These are phyloP conservation scores for Penicillium ochrochloron DNA, from an alignment of 495 filamentous ascomycete species.

Conservation along the genomic window DNA sequence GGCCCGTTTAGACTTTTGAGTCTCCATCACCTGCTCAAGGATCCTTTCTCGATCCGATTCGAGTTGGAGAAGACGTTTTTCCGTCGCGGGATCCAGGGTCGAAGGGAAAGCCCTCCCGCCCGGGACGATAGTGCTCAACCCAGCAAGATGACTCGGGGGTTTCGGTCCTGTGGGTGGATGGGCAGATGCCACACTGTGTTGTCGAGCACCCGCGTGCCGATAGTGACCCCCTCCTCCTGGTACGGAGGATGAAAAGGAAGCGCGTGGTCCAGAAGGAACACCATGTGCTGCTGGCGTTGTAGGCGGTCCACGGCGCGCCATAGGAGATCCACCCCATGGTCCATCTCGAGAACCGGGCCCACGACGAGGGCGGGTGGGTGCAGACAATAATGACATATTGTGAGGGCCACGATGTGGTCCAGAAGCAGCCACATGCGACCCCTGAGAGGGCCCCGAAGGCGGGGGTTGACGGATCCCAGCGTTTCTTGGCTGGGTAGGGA, in stretches of 20 bases:
- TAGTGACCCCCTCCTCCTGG: constrained; percentile 35
- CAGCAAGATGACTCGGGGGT: constrained; percentile 56
- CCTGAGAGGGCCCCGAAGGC: constrained; percentile 53
- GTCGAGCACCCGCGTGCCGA: constrained; percentile 50
- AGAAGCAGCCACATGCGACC: constrained; percentile 49
- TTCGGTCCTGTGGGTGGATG: constrained; percentile 57
- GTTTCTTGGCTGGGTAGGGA: constrained; percentile 45
- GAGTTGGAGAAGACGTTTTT: constrained; percentile 56
- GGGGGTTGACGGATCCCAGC: constrained; percentile 42
- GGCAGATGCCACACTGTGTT: constrained; percentile 51
- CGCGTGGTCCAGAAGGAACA: constrained; percentile 51
- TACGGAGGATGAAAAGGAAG: constrained; percentile 34
- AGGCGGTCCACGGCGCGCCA: constrained; percentile 44
- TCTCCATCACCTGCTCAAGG: constrained; percentile 58
- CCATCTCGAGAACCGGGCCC: constrained; percentile 44
- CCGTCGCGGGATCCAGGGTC: constrained; percentile 42
- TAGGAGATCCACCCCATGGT: constrained; percentile 40
- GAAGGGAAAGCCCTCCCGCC: constrained; percentile 53
- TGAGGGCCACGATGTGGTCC: constrained; percentile 51
- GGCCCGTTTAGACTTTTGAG: constrained; percentile 55
- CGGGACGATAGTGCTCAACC: constrained; percentile 53
- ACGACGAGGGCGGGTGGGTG: constrained; percentile 64
- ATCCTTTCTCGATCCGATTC: constrained; percentile 61
- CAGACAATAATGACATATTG: constrained; percentile 57
- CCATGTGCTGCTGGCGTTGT: constrained; percentile 35